These are phyloP conservation scores for Pichia terricola DNA, from an alignment of 1,139 yeast species.

Conservation along the genomic window DNA sequence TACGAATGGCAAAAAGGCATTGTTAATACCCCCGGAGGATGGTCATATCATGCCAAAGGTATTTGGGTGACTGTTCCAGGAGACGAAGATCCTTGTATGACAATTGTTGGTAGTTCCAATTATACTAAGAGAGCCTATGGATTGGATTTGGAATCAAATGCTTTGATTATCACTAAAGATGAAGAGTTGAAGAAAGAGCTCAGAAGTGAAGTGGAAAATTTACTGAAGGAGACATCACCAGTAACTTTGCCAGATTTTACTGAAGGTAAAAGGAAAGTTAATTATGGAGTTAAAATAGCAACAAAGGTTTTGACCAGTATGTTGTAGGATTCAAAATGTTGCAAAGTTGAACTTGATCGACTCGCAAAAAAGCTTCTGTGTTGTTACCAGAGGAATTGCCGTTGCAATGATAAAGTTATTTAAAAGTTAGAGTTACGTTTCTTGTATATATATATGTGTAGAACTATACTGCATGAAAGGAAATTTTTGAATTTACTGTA, in stretches of 20 bases:
- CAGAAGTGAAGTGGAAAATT: conserved; percentile 53
- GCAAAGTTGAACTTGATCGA: too few relatives aligned
- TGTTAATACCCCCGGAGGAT: conserved; percentile 74
- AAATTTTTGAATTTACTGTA: too few relatives aligned
- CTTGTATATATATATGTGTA: not conserved
- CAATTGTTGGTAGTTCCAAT: conserved; percentile 87
- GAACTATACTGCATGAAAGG: too few relatives aligned
- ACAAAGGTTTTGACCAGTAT: conserved; percentile 58
- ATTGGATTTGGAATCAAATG: conserved; percentile 82
- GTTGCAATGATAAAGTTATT: too few relatives aligned
- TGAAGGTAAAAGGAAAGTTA: conserved; percentile 47
- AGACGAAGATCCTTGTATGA: conserved; percentile 52
- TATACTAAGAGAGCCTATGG: conserved; percentile 86
- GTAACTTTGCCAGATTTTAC: conserved; percentile 47
- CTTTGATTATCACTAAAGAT: conserved; percentile 66
- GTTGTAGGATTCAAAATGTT: conserved; percentile 28
- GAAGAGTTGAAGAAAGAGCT: conserved; percentile 45
- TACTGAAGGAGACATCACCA: conserved; percentile 42
- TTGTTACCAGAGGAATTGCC: too few relatives aligned
- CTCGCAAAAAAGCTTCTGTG: too few relatives aligned
- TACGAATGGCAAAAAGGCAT: conserved; percentile 84
- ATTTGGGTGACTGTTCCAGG: conserved; percentile 69
- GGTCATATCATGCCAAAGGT: conserved; percentile 99
- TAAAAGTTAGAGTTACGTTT: not conserved
- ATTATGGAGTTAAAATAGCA: conserved; percentile 53